Percentiles rank a stretch among this genome's conserved stretches.
phyloP scores from a whole-genome alignment of 768 basidiomycete genomes.

The Lentinula aciculospora region DNA sequence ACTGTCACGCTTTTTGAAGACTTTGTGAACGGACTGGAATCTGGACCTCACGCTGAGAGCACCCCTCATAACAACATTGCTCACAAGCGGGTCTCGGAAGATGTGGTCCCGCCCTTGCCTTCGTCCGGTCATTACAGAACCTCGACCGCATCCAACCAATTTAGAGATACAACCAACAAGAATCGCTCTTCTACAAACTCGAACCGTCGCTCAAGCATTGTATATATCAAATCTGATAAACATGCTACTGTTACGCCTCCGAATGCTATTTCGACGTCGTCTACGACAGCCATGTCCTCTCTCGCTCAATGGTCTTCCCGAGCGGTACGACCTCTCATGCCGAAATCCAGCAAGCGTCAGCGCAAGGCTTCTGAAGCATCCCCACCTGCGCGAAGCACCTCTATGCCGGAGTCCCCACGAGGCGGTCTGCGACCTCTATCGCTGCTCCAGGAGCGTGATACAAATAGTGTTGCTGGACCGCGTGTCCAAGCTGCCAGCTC shows the following conservation, averaged over 20 bases:
- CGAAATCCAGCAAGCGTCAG: conserved; percentile 43
- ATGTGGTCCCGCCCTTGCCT: conserved; percentile 28
- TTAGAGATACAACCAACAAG: conserved; percentile 6
- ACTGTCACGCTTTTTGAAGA: conserved; percentile 59
- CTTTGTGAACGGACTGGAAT: conserved; percentile 33
- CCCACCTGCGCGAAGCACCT: conserved; percentile 17
- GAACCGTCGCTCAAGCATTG: conserved; percentile 51
- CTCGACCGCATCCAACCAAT: conserved; percentile 21
- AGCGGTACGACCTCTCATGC: conserved; percentile 47
- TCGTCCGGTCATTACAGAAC: conserved; percentile 2
- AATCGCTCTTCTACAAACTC: conserved; percentile 5
- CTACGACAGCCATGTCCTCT: conserved; percentile 30
- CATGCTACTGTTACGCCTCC: conserved; percentile 17
- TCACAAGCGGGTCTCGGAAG: conserved; percentile 24
- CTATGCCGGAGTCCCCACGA: conserved; percentile 33
- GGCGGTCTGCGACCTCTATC: conserved; percentile 56
- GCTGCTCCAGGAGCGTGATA: conserved; percentile 55
- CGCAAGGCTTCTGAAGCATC: conserved; percentile 31
- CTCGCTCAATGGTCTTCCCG: conserved; percentile 44
- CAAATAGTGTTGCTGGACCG: conserved; percentile 24
- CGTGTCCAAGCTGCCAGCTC: conserved; percentile 12
- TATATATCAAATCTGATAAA: conserved; percentile 60
- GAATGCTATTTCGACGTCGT: conserved; percentile 16
- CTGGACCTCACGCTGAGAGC: conserved; percentile 52
- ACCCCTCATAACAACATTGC: conserved; percentile 52